A percentile compares a stretch with the other conserved stretches of the same genome.
phyloP scores from a whole-genome alignment of 2,329 filamentous ascomycete species.

The Plectosphaerella plurivora region DNA sequence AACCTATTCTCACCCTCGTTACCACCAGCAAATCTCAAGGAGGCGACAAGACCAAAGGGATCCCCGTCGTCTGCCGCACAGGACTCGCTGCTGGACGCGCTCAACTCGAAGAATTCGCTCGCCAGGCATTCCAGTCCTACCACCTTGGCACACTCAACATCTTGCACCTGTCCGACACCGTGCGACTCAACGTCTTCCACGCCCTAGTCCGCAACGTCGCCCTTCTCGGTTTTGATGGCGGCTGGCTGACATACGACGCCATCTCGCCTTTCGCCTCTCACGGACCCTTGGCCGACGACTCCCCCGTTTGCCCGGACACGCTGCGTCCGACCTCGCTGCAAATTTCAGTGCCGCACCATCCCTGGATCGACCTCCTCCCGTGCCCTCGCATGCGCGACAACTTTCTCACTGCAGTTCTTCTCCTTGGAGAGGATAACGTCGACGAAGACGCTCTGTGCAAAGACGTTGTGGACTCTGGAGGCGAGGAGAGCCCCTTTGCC shows the following conservation, averaged over 20 bases:
- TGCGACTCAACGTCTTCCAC: slow-evolving; percentile 12
- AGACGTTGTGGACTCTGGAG: slow-evolving; percentile 10
- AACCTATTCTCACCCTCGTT: too few species aligned
- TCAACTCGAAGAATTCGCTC: slow-evolving; percentile 4
- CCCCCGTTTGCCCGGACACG: slow-evolving; percentile 4
- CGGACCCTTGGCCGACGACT: slow-evolving; percentile 1
- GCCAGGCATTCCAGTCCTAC: slow-evolving; percentile 4
- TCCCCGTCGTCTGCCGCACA: background rate
- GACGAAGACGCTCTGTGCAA: slow-evolving; percentile 11
- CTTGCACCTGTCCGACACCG: slow-evolving; percentile 5
- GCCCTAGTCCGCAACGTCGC: slow-evolving; percentile 8
- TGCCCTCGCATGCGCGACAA: slow-evolving; percentile 22
- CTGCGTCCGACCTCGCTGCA: slow-evolving; percentile 24
- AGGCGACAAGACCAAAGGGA: background rate
- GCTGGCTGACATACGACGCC: slow-evolving; percentile 12
- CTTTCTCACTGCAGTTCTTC: slow-evolving; percentile 12
- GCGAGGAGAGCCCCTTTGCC: background rate
- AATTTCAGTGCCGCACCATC: slow-evolving; percentile 19
- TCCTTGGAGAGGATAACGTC: slow-evolving; percentile 4
- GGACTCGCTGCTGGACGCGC: background rate
- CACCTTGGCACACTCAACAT: background rate
- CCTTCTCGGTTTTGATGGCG: slow-evolving; percentile 6
- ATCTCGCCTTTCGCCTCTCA: slow-evolving; percentile 13
- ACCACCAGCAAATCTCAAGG: too few species aligned
- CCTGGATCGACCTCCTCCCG: slow-evolving; percentile 27